phyloP scores from a whole-genome alignment of 352 stramenopile genomes.

The Globisporangium nunn region DNA sequence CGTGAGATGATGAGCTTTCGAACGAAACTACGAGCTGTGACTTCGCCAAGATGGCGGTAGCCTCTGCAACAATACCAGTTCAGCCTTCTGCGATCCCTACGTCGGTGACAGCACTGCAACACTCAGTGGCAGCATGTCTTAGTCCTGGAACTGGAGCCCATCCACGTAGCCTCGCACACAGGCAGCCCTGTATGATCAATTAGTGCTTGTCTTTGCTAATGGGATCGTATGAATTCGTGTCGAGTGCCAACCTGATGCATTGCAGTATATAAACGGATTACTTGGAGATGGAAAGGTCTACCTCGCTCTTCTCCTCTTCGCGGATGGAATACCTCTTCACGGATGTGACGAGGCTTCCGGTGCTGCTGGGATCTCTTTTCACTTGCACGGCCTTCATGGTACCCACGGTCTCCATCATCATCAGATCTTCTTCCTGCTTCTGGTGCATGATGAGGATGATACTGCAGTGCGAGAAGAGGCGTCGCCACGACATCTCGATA shows the following conservation, averaged over 20 bases:
- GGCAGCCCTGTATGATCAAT: no score
- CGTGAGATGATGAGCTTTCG: no score
- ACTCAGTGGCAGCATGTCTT: constrained; percentile 17
- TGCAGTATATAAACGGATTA: not conserved
- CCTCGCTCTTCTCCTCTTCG: constrained; percentile 2
- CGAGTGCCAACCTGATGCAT: no score
- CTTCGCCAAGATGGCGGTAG: no score
- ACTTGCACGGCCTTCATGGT: not conserved
- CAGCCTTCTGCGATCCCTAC: no score
- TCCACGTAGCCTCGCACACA: constrained; percentile 15
- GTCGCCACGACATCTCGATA: constrained; percentile 32
- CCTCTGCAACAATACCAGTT: no score
- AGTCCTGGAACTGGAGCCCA: constrained; percentile 19
- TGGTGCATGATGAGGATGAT: constrained; percentile 26
- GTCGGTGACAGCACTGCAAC: constrained; percentile 17
- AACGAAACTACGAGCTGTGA: no score
- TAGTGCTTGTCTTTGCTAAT: no score
- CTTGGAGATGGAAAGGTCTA: not conserved
- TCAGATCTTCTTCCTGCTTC: constrained; percentile 8
- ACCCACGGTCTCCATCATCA: constrained; percentile 6
- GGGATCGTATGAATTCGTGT: no score
- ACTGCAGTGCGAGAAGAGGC: constrained; percentile 33
- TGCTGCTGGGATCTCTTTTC: not conserved
- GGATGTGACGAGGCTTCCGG: not conserved
- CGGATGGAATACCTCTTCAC: constrained; percentile 4